Conservation (phyloP, 2,329 filamentous ascomycete species). For the Aspergillus carbonarius region DNA sequence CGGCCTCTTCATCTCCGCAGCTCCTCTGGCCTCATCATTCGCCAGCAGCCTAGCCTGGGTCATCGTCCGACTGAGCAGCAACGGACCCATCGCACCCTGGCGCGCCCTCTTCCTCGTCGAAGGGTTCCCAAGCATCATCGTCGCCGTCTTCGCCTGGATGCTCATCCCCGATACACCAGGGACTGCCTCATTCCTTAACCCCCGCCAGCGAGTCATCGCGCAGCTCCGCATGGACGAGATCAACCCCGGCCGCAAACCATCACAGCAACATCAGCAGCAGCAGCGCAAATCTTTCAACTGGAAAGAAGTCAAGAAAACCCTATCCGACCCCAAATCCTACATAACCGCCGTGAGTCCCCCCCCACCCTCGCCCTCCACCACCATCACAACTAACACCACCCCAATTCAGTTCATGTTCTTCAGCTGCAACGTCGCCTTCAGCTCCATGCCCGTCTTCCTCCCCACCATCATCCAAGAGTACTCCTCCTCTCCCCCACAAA, state of each 20-base stretch:
- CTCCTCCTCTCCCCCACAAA: slow-evolving; percentile 10
- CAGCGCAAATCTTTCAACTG: slow-evolving; percentile 46
- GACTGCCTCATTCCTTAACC: slow-evolving; percentile 62
- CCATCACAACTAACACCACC: neutral
- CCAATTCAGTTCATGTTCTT: slow-evolving; percentile 68
- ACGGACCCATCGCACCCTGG: slow-evolving; percentile 74
- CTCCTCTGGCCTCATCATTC: slow-evolving; percentile 62
- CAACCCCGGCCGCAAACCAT: slow-evolving; percentile 31
- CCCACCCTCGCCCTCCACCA: no score
- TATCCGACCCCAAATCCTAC: slow-evolving; percentile 69
- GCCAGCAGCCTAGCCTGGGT: slow-evolving; percentile 75
- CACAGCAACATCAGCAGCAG: slow-evolving; percentile 8
- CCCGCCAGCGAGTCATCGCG: slow-evolving; percentile 68
- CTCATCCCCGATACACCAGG: slow-evolving; percentile 74
- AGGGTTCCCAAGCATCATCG: slow-evolving; percentile 77
- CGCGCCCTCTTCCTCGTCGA: slow-evolving; percentile 81
- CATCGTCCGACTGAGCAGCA: slow-evolving; percentile 67
- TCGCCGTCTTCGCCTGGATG: slow-evolving; percentile 71
- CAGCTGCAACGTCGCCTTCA: slow-evolving; percentile 83
- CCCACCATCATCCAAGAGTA: slow-evolving; percentile 71
- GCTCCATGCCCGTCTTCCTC: slow-evolving; percentile 82
- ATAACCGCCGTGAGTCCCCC: slow-evolving; percentile 59
- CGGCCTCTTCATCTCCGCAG: slow-evolving; percentile 79
- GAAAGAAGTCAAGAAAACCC: slow-evolving; percentile 58
- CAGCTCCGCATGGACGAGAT: slow-evolving; percentile 63